Conservation (phyloP, 305 asterid genomes). For the Striga hermonthica region DNA sequence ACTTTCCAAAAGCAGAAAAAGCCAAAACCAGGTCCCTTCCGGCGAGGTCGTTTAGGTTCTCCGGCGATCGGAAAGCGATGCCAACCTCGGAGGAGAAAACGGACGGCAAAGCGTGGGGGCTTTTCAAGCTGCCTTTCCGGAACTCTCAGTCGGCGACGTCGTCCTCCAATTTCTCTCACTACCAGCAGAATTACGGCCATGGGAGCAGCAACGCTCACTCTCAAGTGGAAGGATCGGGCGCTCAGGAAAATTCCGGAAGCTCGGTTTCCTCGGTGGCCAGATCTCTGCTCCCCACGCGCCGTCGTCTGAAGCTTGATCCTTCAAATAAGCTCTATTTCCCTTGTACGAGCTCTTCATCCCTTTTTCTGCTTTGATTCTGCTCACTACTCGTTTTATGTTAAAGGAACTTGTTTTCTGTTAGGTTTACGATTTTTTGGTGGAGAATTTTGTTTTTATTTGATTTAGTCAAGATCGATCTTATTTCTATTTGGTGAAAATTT, state of each 20-base stretch:
- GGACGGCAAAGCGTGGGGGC: conserved; percentile 74
- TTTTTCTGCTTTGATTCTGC: not conserved
- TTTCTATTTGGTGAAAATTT: conserved; percentile 9
- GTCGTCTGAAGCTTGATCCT: conserved; percentile 96
- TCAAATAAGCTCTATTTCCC: conserved; percentile 83
- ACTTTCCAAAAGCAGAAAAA: conserved; percentile 30
- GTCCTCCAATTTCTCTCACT: conserved; percentile 42
- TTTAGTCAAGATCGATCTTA: conserved; percentile 31
- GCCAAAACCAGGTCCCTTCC: conserved; percentile 24
- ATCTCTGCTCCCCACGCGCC: conserved; percentile 78
- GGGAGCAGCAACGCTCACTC: conserved; percentile 37
- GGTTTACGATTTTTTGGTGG: conserved; percentile 17
- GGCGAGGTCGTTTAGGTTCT: conserved; percentile 35
- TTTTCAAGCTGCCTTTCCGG: conserved; percentile 85
- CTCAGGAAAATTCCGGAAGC: conserved; percentile 35
- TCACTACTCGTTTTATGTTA: not conserved
- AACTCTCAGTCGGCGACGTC: conserved; percentile 49
- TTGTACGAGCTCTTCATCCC: conserved; percentile 38
- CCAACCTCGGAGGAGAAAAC: conserved; percentile 61
- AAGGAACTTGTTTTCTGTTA: too few relatives aligned
- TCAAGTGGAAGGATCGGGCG: conserved; percentile 60
- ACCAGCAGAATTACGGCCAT: conserved; percentile 51
- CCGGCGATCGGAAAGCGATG: conserved; percentile 45
- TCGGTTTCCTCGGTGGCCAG: conserved; percentile 76
- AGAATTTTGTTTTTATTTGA: conserved; percentile 7